Conservation (phyloP, 1,139 yeast genomes). For the Suhomyces bolitotheri region DNA sequence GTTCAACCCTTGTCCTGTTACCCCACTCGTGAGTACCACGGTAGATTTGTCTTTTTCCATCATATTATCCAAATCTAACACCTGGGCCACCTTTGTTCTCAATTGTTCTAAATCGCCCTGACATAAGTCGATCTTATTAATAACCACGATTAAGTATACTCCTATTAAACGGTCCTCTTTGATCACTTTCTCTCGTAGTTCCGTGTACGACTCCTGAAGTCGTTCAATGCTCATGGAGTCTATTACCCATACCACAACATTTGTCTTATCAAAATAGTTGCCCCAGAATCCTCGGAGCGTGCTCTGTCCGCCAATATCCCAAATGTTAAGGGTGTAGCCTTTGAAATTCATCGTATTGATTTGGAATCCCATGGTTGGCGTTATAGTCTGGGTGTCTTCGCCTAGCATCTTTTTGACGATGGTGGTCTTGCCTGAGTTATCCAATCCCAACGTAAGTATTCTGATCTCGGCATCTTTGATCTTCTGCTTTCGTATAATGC, state of each 20-base stretch:
- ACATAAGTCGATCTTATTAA: slow-evolving; percentile 59
- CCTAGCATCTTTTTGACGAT: slow-evolving; percentile 66
- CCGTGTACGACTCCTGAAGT: slow-evolving; percentile 61
- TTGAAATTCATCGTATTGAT: slow-evolving; percentile 42
- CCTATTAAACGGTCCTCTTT: slow-evolving; percentile 71
- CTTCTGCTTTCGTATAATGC: slow-evolving; percentile 81
- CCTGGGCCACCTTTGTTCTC: slow-evolving; percentile 18
- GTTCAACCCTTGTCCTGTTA: slow-evolving; percentile 51
- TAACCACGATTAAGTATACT: slow-evolving; percentile 53
- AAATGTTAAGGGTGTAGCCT: slow-evolving; percentile 45
- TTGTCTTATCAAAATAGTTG: slow-evolving; percentile 85
- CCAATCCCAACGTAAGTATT: slow-evolving; percentile 77
- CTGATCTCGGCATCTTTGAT: slow-evolving; percentile 76
- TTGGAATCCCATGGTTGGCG: slow-evolving; percentile 58
- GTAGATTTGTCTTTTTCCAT: slow-evolving; percentile 35
- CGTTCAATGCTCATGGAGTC: slow-evolving; percentile 68
- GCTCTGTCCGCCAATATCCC: slow-evolving; percentile 92
- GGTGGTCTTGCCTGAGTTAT: slow-evolving; percentile 87
- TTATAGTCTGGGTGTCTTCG: slow-evolving; percentile 37
- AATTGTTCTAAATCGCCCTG: slow-evolving; percentile 19
- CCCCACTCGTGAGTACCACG: slow-evolving; percentile 55
- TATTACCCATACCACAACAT: slow-evolving; percentile 88
- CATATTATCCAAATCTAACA: slow-evolving; percentile 26
- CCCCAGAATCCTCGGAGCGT: slow-evolving; percentile 84
- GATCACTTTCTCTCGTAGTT: slow-evolving; percentile 58